phyloP scores from a whole-genome alignment of 2,329 filamentous ascomycete species.

The Penicillium glabrum region DNA sequence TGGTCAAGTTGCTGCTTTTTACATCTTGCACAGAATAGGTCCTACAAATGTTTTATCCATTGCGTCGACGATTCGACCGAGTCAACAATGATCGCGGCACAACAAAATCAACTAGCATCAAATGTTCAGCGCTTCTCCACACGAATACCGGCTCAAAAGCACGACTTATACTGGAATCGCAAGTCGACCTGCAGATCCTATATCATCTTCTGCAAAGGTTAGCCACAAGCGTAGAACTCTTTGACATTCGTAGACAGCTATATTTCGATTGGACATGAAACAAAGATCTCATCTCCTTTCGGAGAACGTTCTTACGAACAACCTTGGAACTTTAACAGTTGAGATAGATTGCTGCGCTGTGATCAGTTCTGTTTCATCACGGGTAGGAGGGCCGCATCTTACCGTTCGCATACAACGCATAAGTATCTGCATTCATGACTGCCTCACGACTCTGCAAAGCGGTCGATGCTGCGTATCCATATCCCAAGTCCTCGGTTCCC shows the following conservation, averaged over 20 bases:
- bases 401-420: constrained; percentile 55
- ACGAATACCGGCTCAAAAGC: background rate
- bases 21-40: background rate
- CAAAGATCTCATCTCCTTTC: background rate
- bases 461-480: constrained; percentile 55
- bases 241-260: background rate
- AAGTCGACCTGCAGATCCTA: background rate
- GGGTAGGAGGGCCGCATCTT: constrained; percentile 5
- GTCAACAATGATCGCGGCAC: background rate
- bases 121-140: background rate
- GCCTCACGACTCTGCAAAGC: constrained; percentile 52
- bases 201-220: background rate
- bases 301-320: too few relatives aligned
- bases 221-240: background rate
- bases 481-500: constrained; percentile 60
- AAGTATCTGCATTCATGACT: constrained; percentile 65
- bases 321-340: constrained; percentile 7
- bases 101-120: background rate
- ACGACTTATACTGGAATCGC: background rate
- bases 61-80: background rate
- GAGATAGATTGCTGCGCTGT: constrained; percentile 18
- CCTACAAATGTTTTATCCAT: background rate
- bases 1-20: background rate
- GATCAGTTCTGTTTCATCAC: background rate
- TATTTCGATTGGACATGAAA: background rate